These are phyloP conservation scores for Sporothrix curviconia DNA, from an alignment of 2,329 filamentous ascomycete genomes.

Conservation along the genomic window DNA sequence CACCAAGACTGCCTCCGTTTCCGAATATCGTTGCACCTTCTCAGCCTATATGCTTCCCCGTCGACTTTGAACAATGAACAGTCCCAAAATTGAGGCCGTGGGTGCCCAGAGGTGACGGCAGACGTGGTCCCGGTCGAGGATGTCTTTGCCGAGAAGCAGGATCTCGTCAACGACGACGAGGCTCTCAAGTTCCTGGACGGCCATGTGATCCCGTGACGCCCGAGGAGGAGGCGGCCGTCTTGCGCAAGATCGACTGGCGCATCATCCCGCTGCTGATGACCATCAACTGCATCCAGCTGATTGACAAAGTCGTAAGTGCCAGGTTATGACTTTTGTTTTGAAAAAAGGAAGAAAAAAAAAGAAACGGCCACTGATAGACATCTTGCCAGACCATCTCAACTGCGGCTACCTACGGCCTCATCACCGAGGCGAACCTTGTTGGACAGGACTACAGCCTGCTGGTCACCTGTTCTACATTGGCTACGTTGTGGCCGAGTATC, in stretches of 20 bases:
- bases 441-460: constrained; percentile 12
- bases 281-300: constrained; percentile 37
- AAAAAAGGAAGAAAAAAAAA: too few relatives aligned
- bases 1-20: too few relatives aligned
- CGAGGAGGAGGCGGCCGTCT: constrained; percentile 10
- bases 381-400: neutral
- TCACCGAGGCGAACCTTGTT: neutral
- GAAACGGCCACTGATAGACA: neutral
- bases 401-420: neutral
- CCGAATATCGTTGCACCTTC: too few relatives aligned
- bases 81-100: too few relatives aligned
- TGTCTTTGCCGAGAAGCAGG: neutral
- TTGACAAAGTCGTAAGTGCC: constrained; percentile 23
- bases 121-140: too few relatives aligned
- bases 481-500: constrained; percentile 16
- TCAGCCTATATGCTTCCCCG: too few relatives aligned
- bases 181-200: neutral
- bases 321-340: neutral
- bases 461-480: constrained; percentile 18
- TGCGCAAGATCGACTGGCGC: constrained; percentile 28
- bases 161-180: neutral
- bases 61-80: too few relatives aligned
- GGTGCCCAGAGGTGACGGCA: too few relatives aligned
- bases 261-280: constrained; percentile 37
- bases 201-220: constrained; percentile 2